Base-by-base conservation (phyloP, 495 filamentous ascomycete genomes). In the Penicillium flavigenum region DNA sequence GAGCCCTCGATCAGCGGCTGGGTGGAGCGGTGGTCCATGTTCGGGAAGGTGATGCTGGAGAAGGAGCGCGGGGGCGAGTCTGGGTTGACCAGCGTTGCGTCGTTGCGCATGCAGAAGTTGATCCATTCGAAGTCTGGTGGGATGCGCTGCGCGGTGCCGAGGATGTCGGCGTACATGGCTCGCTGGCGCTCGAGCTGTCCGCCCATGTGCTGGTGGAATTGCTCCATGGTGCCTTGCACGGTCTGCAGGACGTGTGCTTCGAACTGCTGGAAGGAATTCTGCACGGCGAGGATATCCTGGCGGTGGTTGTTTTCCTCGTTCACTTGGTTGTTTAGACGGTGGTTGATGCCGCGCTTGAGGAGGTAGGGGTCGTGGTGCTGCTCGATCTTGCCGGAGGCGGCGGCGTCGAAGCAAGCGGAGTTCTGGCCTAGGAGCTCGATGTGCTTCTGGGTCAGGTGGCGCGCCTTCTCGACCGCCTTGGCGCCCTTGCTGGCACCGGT, bases 121-220 rank as follows among this genome's bases (percentile, higher is more conserved):
- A 88, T 82, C 91, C 91, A 98, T 73, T 98, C 94, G 54, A 95
- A 94, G 62, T 96, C 88, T n/a, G 83, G 81, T 1, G 91, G 88
- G 48, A 98, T 84, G n/a, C 79, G 76, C 72, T 96, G 88, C 2
- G 86, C 79, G n/a, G 81, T 83, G 53, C 78, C 79, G 44, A 94
- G 80, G 70, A 97, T 92, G 66, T 97, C 90, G 57, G 78, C 79
- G 69, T 95, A 94, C 69, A 97, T 84, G 16, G 81, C 75, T 54
- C 86, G 88, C 20, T 86, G 85, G 63, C 86, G 86, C 58, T 96
- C 91, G n/a, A 86, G 79, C 68, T 96, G 92, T 38, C 86, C 85
- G 51, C 81, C 84, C 60, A 92, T 81, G 56, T 88, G 82, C 63
- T 87, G 80, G 69, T 88, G 84, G 75, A 98, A 94, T 36, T 88